Base-by-base conservation (phyloP, 2,329 filamentous ascomycete genomes). In the Pseudogymnoascus sp. region DNA sequence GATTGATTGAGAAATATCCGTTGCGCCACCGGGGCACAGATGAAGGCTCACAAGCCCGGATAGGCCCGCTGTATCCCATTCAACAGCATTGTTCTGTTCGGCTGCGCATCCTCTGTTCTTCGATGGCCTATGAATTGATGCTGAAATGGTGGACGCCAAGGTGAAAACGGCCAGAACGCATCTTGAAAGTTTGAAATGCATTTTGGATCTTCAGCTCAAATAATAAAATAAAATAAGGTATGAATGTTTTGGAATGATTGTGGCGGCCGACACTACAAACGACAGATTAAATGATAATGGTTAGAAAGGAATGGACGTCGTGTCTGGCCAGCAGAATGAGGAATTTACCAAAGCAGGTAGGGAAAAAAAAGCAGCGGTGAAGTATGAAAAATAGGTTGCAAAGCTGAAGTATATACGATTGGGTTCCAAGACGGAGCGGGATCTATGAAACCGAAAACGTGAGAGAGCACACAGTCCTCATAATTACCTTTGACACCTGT, bases 371-470 rank as follows among this genome's bases (percentile, higher is more conserved):
- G 23, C 25, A 28, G 4, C 23, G 6, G 16, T 16, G 46, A 31
- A 53, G 23, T 53, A 53, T 18, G 46, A 53, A 53, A 53, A 53
- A 53, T 18, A 31, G 46, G 25, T n/a, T 8, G 25, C 25, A n/a
- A 8, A 25, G n/a, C 16, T 53, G 46, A 53, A 53, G 46, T 53
- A 53, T 53, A 18, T 53, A 53, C 46, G 46, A 31, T 53, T 53
- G 46, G 46, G 6, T 31, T 31, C 46, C 31, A 4, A 53, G 18
- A 8, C 3, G 46, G 25, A 31, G 46, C 46, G 46, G 46, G 46
- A 53, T 53, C 25, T 53, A 31, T 53, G 46, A 53, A 53, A 53
- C 46, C n/a, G 7, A 53, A 53, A 53, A 53, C 46, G 46, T 53
- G 14, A 31, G 49, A 56, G 5, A 31, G 46, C 3, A 53, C n/a